Base-by-base conservation (phyloP, 345 rosid genomes). In the Heritiera fomes region DNA sequence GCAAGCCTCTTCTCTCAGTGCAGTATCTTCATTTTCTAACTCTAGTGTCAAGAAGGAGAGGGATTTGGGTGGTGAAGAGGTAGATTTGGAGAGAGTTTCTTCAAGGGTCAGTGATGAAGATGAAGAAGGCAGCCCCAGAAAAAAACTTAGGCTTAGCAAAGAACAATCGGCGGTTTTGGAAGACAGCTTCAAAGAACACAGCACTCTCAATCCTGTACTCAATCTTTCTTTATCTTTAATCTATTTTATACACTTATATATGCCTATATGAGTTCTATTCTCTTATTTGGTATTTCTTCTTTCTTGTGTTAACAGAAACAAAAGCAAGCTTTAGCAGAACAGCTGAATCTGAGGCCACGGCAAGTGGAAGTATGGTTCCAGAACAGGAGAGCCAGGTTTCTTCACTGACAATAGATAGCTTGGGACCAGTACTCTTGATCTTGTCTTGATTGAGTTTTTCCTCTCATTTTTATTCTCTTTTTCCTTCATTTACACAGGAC, bases 281-380 rank as follows among this genome's bases (percentile, higher is more conserved):
- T 71, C 43, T 49, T 71, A 17, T 71, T 50, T 32, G 60, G 38
- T 71, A 8, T n/a, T 55, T 8, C 1, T 63, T 38, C 28, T 23
- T 23, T 23, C 17, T 53, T 38, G 67, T 20, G 14, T 40, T 80
- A 34, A 38, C 80, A 89, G 92, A 87, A 86, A 67, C 90, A 87
- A 61, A 89, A 89, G 86, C 84, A 76, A 17, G 90, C 87, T 34
- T 77, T 89, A 40, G 90, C 92, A 9, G 81, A 87, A 41, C 86
- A 87, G 34, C 77, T 89, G 46, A 89, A 87, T 86, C 87, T 89
- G 34, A 88, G 87, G 49, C 92, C 92, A 6, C 85, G 92, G 28
- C 92, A 89, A 69, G 90, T 89, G 18, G 92, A 89, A 82, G 92
- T 89, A 2, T 89, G 92, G 92, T 89, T 89, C 74, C 92, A 89